phyloP scores from a whole-genome alignment of 2,329 filamentous ascomycete genomes.

The Clarireedia homoeocarpa region DNA sequence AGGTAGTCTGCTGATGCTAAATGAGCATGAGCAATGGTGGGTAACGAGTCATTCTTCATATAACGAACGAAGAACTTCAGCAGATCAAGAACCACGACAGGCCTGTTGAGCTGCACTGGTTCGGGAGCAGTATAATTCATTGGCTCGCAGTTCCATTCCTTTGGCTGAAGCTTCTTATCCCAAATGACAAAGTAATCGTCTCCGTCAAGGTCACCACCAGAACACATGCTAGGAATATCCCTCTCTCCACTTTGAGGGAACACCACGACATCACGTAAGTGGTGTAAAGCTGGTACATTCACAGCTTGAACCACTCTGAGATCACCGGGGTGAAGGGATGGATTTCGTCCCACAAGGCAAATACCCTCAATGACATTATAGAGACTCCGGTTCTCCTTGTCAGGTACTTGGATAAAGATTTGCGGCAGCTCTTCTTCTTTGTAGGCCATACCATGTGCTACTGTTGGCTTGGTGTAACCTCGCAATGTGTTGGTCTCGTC shows the following conservation, averaged over 20 bases:
- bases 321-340: constrained; percentile 88
- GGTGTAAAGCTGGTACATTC: constrained; percentile 61
- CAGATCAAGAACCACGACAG: constrained; percentile 66
- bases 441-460: constrained; percentile 30
- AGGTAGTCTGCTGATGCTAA: constrained; percentile 65
- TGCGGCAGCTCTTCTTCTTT: constrained; percentile 56
- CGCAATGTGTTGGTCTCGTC: constrained; percentile 74
- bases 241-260: constrained; percentile 77
- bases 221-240: constrained; percentile 88
- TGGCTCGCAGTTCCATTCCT: constrained; percentile 60
- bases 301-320: constrained; percentile 82
- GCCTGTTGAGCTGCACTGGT: constrained; percentile 46
- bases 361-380: constrained; percentile 65
- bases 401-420: constrained; percentile 79
- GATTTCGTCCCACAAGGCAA: constrained; percentile 84
- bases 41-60: constrained; percentile 83
- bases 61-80: constrained; percentile 83
- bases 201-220: constrained; percentile 89
- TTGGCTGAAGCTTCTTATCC: constrained; percentile 68
- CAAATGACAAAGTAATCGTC: constrained; percentile 95
- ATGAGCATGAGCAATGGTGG: constrained; percentile 74
- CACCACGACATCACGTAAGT: constrained; percentile 80
- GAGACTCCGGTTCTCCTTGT: constrained; percentile 40
- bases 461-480: constrained; percentile 54
- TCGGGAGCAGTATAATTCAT: constrained; percentile 66